Conservation (phyloP, 139 green algal species). For the Chlorella sp. region DNA sequence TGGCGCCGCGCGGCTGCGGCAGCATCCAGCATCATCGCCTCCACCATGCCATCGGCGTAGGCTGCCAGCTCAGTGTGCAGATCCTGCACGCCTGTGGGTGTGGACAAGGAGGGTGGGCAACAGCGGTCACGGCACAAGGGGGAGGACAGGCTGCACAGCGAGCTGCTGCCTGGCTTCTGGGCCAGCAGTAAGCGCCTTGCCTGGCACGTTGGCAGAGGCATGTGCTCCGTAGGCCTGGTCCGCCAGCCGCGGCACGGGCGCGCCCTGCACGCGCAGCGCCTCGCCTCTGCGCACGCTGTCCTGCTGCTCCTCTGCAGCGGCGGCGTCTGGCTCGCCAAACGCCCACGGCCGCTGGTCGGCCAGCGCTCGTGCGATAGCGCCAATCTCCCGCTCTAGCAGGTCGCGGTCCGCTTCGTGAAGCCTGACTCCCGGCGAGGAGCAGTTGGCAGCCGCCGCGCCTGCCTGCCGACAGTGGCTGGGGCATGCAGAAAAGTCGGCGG, state of each 20-base stretch:
- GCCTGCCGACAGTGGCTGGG: neutral
- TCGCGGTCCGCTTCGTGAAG: neutral
- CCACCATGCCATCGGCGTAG: conserved; percentile 17
- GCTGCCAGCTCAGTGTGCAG: conserved; percentile 33
- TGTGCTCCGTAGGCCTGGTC: conserved; percentile 10
- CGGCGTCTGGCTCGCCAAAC: neutral
- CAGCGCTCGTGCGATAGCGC: neutral
- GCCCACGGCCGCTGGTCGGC: neutral
- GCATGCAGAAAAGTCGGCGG: too few species aligned
- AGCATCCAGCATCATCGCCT: neutral
- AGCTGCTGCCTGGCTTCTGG: neutral
- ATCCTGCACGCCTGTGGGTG: conserved; percentile 28
- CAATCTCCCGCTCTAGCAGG: neutral
- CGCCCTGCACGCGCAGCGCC: neutral
- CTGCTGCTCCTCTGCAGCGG: neutral
- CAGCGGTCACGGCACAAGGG: neutral
- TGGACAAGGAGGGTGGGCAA: neutral
- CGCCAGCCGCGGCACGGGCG: neutral
- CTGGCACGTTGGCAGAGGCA: conserved; percentile 24
- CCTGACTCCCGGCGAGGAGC: neutral
- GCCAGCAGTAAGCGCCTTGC: neutral
- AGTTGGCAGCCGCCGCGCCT: neutral
- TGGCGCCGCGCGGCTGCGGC: conserved; percentile 4
- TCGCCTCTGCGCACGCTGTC: neutral
- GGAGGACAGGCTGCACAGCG: neutral